Base-by-base conservation (phyloP, 1,284 basidiomycete genomes). In the Cryptococcus jaspeensis region DNA sequence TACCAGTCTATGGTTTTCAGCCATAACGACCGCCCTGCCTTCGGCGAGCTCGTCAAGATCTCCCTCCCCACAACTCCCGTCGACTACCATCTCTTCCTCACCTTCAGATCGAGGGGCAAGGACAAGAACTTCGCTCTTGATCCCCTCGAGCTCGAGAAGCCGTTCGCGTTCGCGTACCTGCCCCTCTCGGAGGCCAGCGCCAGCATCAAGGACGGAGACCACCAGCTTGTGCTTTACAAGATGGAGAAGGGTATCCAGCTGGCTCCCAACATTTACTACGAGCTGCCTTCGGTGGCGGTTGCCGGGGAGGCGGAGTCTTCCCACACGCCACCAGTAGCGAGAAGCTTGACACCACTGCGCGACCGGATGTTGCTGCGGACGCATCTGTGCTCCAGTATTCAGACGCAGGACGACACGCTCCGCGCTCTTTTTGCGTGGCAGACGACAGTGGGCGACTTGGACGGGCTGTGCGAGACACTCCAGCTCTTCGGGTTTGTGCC, bases 111-210 rank as follows among this genome's bases (percentile, higher is more conserved):
- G 65, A 87, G 93, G 20, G 59, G 84, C 83, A 58, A 83, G 83
- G 68, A 72, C 5, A 47, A 47, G 43, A 40, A 55, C 16, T 37
- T 62, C 69, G 13, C 74, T 71, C 40, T 69, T 42, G 69, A 71
- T 28, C 56, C 61, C 9, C 55, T 59, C 5, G 69, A 69, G 2
- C 64, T 79, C 2, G 92, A 94, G 47, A 82, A 83, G 40, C 89
- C 92, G 0, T 97, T 95, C 67, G 95, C 93, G 0, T 95, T 97
- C 68, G 91, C 87, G 2, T 97, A 89, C 71, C 84, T 96, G 41
- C 95, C 94, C 0, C 81, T 99, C 3, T 86, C 87, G 0, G 84
- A 89, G 53, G 81, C 85, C 22, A 83, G 84, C 18, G 85, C 90
- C 3, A 93, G 94, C 75, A 81, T 97, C 50, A 88, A 92, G 63